Evolutionary conservation across 257 asterid species (phyloP), one percentile per base, ranked within the genome.

Genomic region (Lithospermum erythrorhizon): DNA sequence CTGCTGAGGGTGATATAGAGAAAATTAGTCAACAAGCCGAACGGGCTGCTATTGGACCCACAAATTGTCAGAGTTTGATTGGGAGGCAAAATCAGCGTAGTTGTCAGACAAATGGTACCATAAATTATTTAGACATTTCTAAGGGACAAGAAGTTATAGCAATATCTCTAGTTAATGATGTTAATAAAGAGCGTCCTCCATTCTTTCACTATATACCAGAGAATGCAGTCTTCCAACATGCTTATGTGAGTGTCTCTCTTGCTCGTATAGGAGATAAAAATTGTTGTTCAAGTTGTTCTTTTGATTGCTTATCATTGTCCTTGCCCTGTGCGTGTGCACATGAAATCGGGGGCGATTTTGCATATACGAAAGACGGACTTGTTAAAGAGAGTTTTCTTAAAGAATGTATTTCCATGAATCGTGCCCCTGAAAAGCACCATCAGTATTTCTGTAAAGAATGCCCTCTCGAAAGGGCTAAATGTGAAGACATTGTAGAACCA

Each of bases 291-390:
- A 61, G 79, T 53, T 93, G 98, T 75, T 68, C 70, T 55, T 95
- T 87, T 63, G 85, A 93, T 72, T 93, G 98, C 70, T 67, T 93
- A 55, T 84, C 80, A 5, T 68, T 71, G 45, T 65, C 87, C 35
- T 47, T 35, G 29, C 91, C 89, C 52, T 93, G 98, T 76, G 91
- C 85, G 3, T 93, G 98, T 69, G 79, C 94, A 14, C 68, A 66
- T 63, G 94, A 84, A 78, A 81, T 84, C 51, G 87, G 89, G 32
- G 85, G 95, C n/a, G 83, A 81, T 69, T 93, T 79, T 73, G 96
- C 86, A 9, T 93, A 93, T 82, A 89, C 95, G 37, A 55, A 57
- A 19, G 95, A 85, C 55, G 99, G 97, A 48, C 83, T 84, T 55
- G 79, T 89, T 21, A 89, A 75, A 74, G 96, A 84, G 67, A 83